Conservation (phyloP, 768 basidiomycete genomes). For the Termitomyces bulborhizus region DNA sequence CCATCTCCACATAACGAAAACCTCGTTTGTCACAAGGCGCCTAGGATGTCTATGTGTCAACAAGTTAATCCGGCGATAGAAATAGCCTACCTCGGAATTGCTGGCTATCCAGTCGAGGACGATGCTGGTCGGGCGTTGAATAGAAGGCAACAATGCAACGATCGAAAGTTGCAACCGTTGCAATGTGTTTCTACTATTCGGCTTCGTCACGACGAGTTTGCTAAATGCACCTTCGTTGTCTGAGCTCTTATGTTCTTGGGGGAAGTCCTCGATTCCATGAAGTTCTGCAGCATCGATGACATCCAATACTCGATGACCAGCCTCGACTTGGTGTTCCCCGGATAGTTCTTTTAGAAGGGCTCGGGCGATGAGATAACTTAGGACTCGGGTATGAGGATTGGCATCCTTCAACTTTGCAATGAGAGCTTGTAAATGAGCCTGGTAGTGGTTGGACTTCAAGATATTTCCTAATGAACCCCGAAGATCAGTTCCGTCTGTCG, state of each 20-base stretch:
- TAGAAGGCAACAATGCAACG: slow-evolving; percentile 42
- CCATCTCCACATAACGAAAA: slow-evolving; percentile 49
- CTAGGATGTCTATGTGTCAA: slow-evolving; percentile 1
- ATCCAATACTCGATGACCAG: slow-evolving; percentile 42
- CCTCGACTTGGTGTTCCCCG: slow-evolving; percentile 52
- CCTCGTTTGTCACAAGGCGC: slow-evolving; percentile 16
- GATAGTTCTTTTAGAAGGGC: slow-evolving; percentile 50
- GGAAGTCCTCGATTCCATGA: slow-evolving; percentile 37
- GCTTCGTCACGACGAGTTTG: slow-evolving; percentile 49
- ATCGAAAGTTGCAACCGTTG: slow-evolving; percentile 55
- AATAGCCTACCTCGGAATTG: slow-evolving; percentile 25
- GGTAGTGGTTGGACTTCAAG: slow-evolving; percentile 39
- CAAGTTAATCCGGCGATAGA: not conserved
- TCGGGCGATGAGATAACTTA: slow-evolving; percentile 61
- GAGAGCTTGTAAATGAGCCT: slow-evolving; percentile 40
- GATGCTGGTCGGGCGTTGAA: slow-evolving; percentile 36
- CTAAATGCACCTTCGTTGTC: slow-evolving; percentile 36
- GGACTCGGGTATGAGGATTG: slow-evolving; percentile 44
- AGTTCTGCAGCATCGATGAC: slow-evolving; percentile 41
- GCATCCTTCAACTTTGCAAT: slow-evolving; percentile 44
- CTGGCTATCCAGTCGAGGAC: slow-evolving; percentile 48
- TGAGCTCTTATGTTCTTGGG: slow-evolving; percentile 20
- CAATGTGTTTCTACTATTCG: slow-evolving; percentile 49
- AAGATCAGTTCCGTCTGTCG: not conserved
- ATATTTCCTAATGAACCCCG: slow-evolving; percentile 50